Percentiles rank a stretch among this genome's conserved stretches.
Evolutionary conservation across 176 grass and related monocot species (phyloP).

Genomic region (Oryza brachyantha): DNA sequence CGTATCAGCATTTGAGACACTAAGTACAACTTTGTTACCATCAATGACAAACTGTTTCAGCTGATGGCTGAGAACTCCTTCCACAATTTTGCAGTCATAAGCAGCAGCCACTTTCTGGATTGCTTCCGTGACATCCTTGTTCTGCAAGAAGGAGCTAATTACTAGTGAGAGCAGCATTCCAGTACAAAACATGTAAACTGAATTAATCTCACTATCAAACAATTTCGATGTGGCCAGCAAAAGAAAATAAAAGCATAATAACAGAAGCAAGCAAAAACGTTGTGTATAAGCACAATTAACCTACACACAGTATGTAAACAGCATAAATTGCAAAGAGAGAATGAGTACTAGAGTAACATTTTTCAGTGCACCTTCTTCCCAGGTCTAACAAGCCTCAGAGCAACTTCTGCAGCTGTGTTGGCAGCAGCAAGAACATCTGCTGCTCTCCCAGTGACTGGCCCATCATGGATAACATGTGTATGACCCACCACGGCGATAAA

Average conservation of each 20-base stretch:
- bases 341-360: neutral
- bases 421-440: slow-evolving; percentile 92
- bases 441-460: slow-evolving; percentile 69
- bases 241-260: neutral
- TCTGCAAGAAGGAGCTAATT: slow-evolving; percentile 40
- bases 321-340: neutral
- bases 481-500: slow-evolving; percentile 99
- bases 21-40: slow-evolving; percentile 92
- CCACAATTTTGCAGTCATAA: slow-evolving; percentile 97
- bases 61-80: slow-evolving; percentile 98
- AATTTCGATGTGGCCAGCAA: neutral
- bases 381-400: slow-evolving; percentile 86
- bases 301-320: neutral
- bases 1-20: slow-evolving; percentile 78
- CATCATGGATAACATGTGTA: slow-evolving; percentile 73
- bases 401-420: slow-evolving; percentile 93
- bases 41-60: slow-evolving; percentile 99
- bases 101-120: slow-evolving; percentile 96
- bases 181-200: neutral
- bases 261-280: neutral
- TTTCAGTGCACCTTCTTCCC: slow-evolving; percentile 75
- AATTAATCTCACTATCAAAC: neutral
- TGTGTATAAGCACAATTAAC: neutral
- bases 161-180: neutral
- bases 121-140: slow-evolving; percentile 96